Evolutionary conservation across 257 asterid genomes (phyloP).

Genomic region (Hygrophila difformis): DNA sequence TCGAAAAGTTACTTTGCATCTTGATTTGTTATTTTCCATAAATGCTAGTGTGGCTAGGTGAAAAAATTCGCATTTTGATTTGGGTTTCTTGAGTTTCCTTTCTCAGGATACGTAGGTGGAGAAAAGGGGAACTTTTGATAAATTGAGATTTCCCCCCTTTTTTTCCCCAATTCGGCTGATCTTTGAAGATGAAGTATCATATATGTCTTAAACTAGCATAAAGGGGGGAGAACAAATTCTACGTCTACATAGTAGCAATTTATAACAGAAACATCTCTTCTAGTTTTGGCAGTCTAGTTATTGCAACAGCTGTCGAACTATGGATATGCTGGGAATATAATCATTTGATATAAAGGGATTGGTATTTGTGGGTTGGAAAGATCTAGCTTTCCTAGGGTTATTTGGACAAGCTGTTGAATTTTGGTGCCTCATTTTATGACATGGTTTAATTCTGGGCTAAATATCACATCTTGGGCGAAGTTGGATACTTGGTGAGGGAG

Average conservation of each 20-base stretch:
- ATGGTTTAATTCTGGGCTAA: conserved; percentile 8
- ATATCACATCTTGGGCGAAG: conserved; percentile 5
- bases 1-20: background rate
- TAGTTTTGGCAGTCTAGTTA: conserved; percentile 1
- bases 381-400: background rate
- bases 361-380: conserved; percentile 13
- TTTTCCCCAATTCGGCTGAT: background rate
- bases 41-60: background rate
- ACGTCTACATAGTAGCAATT: conserved; percentile 2
- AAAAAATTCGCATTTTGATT: conserved; percentile 7
- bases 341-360: conserved; percentile 1
- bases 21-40: background rate
- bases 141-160: conserved; percentile 5
- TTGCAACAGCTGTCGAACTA: conserved; percentile 12
- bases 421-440: conserved; percentile 1
- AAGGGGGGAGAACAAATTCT: conserved; percentile 7
- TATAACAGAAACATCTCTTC: conserved; percentile 2
- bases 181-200: conserved; percentile 14
- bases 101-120: conserved; percentile 18
- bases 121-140: conserved; percentile 10
- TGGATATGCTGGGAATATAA: conserved; percentile 14
- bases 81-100: conserved; percentile 9
- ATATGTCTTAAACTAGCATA: conserved; percentile 6
- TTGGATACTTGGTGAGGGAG: conserved; percentile 8
- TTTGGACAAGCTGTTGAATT: conserved; percentile 9